Base-by-base conservation (phyloP, 306 rosid species). In the Coriaria nepalensis region DNA sequence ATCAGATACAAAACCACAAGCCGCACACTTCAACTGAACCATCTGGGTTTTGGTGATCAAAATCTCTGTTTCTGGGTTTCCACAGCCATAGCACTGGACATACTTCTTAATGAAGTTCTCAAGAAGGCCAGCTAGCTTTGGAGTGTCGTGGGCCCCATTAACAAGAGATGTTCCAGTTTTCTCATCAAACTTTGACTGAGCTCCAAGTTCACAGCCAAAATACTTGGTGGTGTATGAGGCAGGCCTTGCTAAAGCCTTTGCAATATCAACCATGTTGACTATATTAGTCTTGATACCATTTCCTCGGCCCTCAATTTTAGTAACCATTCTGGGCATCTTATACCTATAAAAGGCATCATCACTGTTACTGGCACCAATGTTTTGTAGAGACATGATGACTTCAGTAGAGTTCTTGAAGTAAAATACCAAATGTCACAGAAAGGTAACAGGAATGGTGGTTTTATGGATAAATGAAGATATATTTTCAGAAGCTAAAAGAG, bases 291-390 rank as follows among this genome's bases (percentile, higher is more conserved):
- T 79, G 68, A 79, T 79, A 59, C 87, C 87, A 40, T 79, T 79
- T 45, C 87, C 87, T 34, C 87, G 66, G 29, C 87, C 87, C 70
- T 79, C 87, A 66, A 79, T 79, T 68, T 79, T 79, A 8, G 82
- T 79, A 5, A 79, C 55, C 87, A 79, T 79, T 57, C 32, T 75
- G 43, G 87, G 87, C 87, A 79, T 79, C 73, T 79, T 79, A 38
- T 79, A 79, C 69, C 87, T 69, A 41, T 79, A 79, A 63, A 79
- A 79, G 70, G 87, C 87, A 75, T 79, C 87, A 37, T 79, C 87
- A 9, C 74, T 66, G 11, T 79, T 79, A n/a, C 51, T 9, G 33
- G 85, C 85, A 60, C 87, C 87, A 53, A 79, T 79, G 70, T 79
- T 79, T 64, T 68, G 79, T 15, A 79, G 64, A 34, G 87, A 77